phyloP scores from a whole-genome alignment of 2,329 filamentous ascomycete species.

The Pseudogymnoascus sp. region DNA sequence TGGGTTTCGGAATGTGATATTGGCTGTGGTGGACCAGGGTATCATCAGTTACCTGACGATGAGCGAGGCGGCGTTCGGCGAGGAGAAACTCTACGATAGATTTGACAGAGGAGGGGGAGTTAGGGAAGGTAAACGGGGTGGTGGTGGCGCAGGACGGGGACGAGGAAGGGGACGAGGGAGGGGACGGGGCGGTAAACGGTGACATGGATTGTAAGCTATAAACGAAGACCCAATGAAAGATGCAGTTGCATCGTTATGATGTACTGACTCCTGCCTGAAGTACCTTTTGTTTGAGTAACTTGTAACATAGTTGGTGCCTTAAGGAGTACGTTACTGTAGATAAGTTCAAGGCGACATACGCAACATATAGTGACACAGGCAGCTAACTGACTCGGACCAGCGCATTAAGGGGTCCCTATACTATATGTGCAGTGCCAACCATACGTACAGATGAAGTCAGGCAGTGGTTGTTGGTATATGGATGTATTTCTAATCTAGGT shows the following conservation, averaged over 20 bases:
- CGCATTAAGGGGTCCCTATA: not conserved
- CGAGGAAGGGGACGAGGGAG: conserved; percentile 20
- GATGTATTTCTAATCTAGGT: not conserved
- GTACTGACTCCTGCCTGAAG: not conserved
- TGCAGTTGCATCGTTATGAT: not conserved
- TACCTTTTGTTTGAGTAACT: not conserved
- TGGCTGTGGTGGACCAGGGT: conserved; percentile 86
- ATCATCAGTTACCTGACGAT: conserved; percentile 82
- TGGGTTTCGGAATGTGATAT: conserved; percentile 72
- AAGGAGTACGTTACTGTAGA: not conserved
- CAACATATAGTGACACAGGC: not conserved
- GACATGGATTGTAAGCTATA: not conserved
- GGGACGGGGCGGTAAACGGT: conserved; percentile 38
- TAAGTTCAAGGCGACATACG: not conserved
- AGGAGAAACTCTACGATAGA: conserved; percentile 63
- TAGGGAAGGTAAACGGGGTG: conserved; percentile 31
- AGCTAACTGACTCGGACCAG: not conserved
- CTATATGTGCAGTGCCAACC: not conserved
- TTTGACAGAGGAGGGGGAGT: conserved; percentile 37
- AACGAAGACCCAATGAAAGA: conserved; percentile 2
- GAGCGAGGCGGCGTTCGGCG: conserved; percentile 70
- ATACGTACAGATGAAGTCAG: not conserved
- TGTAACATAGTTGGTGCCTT: not conserved
- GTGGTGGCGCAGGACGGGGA: conserved; percentile 17
- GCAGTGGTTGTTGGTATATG: not conserved